Conservation (phyloP, 768 basidiomycete genomes). For the Pisolithus sp. region DNA sequence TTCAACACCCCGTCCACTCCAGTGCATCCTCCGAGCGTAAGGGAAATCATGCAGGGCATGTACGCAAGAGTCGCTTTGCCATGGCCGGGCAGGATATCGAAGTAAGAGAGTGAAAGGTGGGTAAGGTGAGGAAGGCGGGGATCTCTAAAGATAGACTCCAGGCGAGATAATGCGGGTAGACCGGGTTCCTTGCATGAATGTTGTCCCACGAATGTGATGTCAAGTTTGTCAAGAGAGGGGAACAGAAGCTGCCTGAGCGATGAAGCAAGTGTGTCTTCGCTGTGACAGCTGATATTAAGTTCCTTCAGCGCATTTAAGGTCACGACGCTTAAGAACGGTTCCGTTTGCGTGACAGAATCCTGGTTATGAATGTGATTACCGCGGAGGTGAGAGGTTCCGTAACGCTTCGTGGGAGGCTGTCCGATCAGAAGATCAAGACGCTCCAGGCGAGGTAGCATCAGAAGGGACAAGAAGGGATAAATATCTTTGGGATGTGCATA, state of each 20-base stretch:
- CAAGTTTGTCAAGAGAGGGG: constrained; percentile 39
- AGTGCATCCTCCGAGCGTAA: constrained; percentile 42
- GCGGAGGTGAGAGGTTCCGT: constrained; percentile 22
- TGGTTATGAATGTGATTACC: constrained; percentile 25
- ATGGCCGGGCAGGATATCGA: constrained; percentile 35
- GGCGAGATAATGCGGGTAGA: constrained; percentile 36
- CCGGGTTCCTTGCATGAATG: constrained; percentile 15
- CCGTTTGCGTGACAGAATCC: constrained; percentile 24
- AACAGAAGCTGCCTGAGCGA: constrained; percentile 40
- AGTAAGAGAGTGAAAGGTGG: constrained; percentile 44
- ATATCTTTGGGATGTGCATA: constrained; percentile 38
- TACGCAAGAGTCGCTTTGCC: constrained; percentile 43
- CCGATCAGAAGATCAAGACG: constrained; percentile 41
- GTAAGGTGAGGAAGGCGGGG: constrained; percentile 47
- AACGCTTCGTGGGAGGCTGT: constrained; percentile 23
- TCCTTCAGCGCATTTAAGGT: constrained; percentile 32
- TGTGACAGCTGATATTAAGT: constrained; percentile 36
- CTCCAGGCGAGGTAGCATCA: constrained; percentile 35
- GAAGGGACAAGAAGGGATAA: constrained; percentile 37
- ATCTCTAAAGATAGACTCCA: constrained; percentile 50
- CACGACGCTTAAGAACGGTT: constrained; percentile 22
- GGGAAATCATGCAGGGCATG: constrained; percentile 41
- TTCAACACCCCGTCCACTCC: constrained; percentile 37
- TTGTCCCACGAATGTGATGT: constrained; percentile 35
- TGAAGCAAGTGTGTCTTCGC: constrained; percentile 33